Conservation (phyloP, 1,284 basidiomycete species). For the Irpex sp. region DNA sequence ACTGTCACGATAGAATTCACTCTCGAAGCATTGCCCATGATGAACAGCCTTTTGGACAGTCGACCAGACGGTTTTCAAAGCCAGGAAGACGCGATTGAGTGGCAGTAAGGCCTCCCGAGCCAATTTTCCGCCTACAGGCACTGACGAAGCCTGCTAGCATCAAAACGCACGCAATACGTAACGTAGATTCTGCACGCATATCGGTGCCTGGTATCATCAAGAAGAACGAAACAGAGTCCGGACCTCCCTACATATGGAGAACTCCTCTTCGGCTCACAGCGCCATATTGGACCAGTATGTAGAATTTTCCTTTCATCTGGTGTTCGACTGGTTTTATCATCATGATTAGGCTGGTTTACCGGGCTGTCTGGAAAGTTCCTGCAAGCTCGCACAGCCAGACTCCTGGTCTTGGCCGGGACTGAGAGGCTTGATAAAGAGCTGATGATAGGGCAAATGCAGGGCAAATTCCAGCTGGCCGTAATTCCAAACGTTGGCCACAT, state of each 20-base stretch:
- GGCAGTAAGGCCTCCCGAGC: constrained; percentile 73
- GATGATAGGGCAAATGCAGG: constrained; percentile 99
- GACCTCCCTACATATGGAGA: constrained; percentile 64
- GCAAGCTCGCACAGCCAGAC: constrained; percentile 69
- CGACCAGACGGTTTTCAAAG: constrained; percentile 84
- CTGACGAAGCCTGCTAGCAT: constrained; percentile 41
- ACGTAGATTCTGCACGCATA: constrained; percentile 75
- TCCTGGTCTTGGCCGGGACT: constrained; percentile 89
- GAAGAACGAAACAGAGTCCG: constrained; percentile 33
- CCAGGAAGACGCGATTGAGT: constrained; percentile 84
- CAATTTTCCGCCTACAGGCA: background rate
- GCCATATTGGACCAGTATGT: constrained; percentile 85
- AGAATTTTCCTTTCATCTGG: background rate
- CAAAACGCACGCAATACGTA: constrained; percentile 75
- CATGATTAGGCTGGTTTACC: constrained; percentile 79
- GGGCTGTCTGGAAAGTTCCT: constrained; percentile 82
- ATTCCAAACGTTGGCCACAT: constrained; percentile 89
- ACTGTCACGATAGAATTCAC: constrained; percentile 71
- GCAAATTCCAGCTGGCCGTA: constrained; percentile 94
- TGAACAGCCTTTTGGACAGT: constrained; percentile 84
- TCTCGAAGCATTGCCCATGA: constrained; percentile 85
- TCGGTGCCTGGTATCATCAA: constrained; percentile 79
- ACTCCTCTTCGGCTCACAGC: constrained; percentile 84
- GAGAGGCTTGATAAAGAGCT: constrained; percentile 91
- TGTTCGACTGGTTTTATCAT: background rate